Evolutionary conservation across 2,329 filamentous ascomycete species (phyloP), one percentile per base, ranked within the genome.

Genomic region (Calonectria naviculata): DNA sequence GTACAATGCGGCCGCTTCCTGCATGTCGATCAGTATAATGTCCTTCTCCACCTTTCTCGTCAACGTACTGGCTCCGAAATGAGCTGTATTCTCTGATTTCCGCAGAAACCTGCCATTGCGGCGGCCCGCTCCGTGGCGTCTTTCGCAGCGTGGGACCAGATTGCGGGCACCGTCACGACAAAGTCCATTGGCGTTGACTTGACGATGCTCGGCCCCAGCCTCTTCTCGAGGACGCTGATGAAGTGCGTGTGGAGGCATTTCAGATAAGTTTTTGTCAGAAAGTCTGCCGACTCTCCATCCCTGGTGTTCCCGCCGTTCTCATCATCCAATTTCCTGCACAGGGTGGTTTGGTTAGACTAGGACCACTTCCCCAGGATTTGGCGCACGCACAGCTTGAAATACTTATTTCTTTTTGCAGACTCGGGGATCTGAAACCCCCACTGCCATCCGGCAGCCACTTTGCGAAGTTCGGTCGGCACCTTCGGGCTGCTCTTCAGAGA

Each of bases 71-170:
- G 87, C 70, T 89, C 88, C 0, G 87, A 87, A 36, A 89, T 83
- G 13, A 89, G 81, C 54, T 84, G 81, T 10, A 88, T 86, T 7
- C 83, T 81, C 26, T 85, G 81, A 19, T 81, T 82, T 42, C 84
- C 81, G 67, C 82, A 83, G 60, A 84, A 84, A 8, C 82, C 82
- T 13, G 82, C 82, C 75, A 83, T 80, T 29, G 82, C 81, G 29
- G 82, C 82, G 1, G 82, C 82, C 34, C 81, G 75, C 68, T 84
- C 82, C 12, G 88, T 90, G 41, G 84, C 84, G 47, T 88, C 83
- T 63, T 88, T 90, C 34, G 89, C 88, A 6, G 82, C 81, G 52
- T 89, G 88, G 42, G 86, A 88, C 89, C 89, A 91, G 9, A 91
- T 88, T 6, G 89, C 89, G 0, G 89, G 89, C 0, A 91, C 88